These are phyloP conservation scores for Zasmidium citrigriseum DNA, from an alignment of 2,329 filamentous ascomycete genomes.

Conservation along the genomic window DNA sequence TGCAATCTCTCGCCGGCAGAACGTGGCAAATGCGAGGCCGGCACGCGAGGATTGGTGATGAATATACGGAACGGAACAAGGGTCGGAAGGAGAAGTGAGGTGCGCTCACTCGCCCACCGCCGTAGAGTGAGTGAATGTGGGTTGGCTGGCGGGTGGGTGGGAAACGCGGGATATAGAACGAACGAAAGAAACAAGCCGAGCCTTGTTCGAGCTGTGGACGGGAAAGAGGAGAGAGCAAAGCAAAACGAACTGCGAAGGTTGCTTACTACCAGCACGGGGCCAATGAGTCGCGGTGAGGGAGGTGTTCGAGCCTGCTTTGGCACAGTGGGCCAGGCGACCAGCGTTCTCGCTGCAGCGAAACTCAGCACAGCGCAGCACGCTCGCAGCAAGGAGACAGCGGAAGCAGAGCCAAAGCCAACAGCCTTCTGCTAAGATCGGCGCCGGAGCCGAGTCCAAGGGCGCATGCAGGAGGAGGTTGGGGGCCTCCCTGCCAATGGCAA, in stretches of 20 bases:
- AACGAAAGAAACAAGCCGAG: neutral
- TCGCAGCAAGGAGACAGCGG: neutral
- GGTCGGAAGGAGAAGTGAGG: neutral
- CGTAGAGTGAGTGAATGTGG: neutral
- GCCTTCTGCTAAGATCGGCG: slow-evolving; percentile 9
- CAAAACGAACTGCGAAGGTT: neutral
- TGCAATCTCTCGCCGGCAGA: slow-evolving; percentile 8
- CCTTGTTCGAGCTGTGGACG: neutral
- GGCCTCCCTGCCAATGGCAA: slow-evolving; percentile 4
- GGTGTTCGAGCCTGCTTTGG: neutral
- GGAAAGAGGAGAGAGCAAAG: neutral
- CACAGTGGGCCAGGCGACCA: neutral
- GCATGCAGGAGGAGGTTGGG: neutral
- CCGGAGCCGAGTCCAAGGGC: slow-evolving; percentile 3
- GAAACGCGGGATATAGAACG: neutral
- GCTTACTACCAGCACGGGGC: neutral
- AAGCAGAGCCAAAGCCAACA: neutral
- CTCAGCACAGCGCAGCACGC: slow-evolving; percentile 4
- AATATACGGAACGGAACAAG: slow-evolving; percentile 1
- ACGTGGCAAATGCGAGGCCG: slow-evolving; percentile 10
- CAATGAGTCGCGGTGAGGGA: neutral
- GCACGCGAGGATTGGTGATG: neutral
- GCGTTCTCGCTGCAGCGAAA: slow-evolving; percentile 9
- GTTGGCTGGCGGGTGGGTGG: neutral
- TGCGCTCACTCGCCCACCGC: neutral